Base-by-base conservation (phyloP, 768 basidiomycete genomes). In the Clitopilus hobsonii region DNA sequence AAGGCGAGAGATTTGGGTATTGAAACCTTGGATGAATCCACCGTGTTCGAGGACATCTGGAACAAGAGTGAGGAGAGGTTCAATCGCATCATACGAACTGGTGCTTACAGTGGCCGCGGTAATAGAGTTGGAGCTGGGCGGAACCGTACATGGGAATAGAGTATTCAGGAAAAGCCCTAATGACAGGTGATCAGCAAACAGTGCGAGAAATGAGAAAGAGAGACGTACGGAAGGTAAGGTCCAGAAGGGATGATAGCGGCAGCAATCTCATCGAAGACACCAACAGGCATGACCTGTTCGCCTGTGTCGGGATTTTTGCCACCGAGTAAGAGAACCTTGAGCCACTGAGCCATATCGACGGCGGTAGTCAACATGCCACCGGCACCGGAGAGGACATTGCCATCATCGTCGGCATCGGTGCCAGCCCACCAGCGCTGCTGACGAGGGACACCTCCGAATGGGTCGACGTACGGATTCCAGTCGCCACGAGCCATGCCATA, bases 81-180 rank as follows among this genome's bases (percentile, higher is more conserved):
- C 22, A 20, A 11, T 14, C 24, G 25, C 18, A 26, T 16, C 18
- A n/a, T 18, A 13, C 6, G 14, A 20, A 13, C 5, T 6, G 32
- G 11, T 20, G 22, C 56, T 1, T 38, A 69, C 67, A 60, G 52
- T 69, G 64, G 0, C 68, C 67, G 11, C 67, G 55, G 49, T 69
- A 71, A 8, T 57, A 61, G 20, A 47, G 49, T 7, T 54, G 53
- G 23, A 50, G 45, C 50, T 66, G 66, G 3, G 63, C 70, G 6
- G 66, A 67, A 7, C 70, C 70, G 49, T 71, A 71, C 4, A 62
- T 61, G 6, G 55, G 32, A 11, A 60, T 56, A 10, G 62, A 64
- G 16, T 67, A 38, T 41, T 69, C 64, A 2, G 66, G 63, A 32
- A 54, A 61, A 10, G 49, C 51, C 7, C 61, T 45, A 36, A 16